Evolutionary conservation across 805 yeast genomes (phyloP).

Genomic region (Candida hispaniensis): DNA sequence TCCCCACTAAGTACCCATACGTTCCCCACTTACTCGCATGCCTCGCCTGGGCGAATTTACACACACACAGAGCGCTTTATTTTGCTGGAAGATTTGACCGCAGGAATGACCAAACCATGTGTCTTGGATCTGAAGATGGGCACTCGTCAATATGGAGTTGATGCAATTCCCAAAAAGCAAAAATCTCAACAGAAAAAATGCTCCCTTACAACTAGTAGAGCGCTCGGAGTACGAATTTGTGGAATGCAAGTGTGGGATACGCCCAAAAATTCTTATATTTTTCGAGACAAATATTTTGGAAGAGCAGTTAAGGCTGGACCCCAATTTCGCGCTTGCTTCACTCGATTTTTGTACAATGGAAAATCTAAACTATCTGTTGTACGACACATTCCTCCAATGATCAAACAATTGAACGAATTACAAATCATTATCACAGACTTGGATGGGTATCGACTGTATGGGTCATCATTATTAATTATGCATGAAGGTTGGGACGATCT

Average conservation of each 20-base stretch:
- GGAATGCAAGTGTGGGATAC: conserved; percentile 83
- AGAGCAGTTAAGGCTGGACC: conserved; percentile 58
- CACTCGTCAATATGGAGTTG: conserved; percentile 95
- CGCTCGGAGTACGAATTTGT: conserved; percentile 84
- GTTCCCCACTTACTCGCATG: conserved; percentile 25
- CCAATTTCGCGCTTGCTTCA: conserved; percentile 64
- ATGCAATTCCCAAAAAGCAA: conserved; percentile 63
- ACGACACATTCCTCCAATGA: conserved; percentile 54
- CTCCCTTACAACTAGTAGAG: conserved; percentile 62
- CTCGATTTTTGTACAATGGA: conserved; percentile 77
- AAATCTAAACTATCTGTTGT: conserved; percentile 43
- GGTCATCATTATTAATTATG: conserved; percentile 78
- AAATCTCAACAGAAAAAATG: conserved; percentile 77
- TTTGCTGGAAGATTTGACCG: conserved; percentile 79
- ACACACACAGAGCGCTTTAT: conserved; percentile 72
- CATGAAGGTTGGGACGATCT: conserved; percentile 52
- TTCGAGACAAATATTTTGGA: conserved; percentile 88
- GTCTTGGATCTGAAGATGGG: conserved; percentile 97
- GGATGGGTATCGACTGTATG: conserved; percentile 77
- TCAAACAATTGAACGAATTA: conserved; percentile 50
- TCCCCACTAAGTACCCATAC: too few species aligned
- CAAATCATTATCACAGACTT: conserved; percentile 44
- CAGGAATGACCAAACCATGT: conserved; percentile 73
- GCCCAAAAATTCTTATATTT: conserved; percentile 38
- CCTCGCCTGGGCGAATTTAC: conserved; percentile 20